Evolutionary conservation across 2,329 filamentous ascomycete genomes (phyloP).

Genomic region (Curvularia lunata): DNA sequence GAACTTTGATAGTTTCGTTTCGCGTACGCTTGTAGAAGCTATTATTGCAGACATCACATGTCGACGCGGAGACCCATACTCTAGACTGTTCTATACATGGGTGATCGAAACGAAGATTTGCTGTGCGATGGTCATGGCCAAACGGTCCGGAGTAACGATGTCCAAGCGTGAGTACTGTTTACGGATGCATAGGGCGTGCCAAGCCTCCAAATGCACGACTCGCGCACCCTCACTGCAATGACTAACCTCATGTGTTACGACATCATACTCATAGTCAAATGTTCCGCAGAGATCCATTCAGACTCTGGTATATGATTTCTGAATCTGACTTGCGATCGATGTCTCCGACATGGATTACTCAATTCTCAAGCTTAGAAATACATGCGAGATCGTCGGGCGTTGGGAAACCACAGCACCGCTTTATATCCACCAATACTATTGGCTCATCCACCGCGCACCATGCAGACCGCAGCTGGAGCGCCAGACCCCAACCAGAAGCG

Average conservation of each 20-base stretch:
- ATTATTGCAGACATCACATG: neutral
- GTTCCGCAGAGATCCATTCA: no score
- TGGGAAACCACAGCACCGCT: slow-evolving; percentile 3
- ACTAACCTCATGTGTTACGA: neutral
- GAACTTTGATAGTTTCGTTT: neutral
- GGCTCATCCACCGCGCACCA: neutral
- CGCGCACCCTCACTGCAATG: neutral
- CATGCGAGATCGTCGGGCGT: slow-evolving; percentile 12
- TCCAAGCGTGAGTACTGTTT: neutral
- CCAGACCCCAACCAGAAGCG: neutral
- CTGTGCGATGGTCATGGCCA: neutral
- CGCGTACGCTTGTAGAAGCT: neutral
- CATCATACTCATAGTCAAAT: neutral
- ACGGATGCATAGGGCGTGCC: neutral
- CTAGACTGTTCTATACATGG: neutral
- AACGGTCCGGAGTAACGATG: neutral
- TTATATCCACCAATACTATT: slow-evolving; percentile 5
- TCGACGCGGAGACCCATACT: neutral
- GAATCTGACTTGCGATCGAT: neutral
- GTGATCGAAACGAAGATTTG: neutral
- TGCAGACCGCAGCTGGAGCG: neutral
- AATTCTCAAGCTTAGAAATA: slow-evolving; percentile 3
- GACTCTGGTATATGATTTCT: neutral
- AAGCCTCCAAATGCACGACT: neutral
- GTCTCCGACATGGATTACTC: neutral